Base-by-base conservation (phyloP, 257 asterid genomes). In the Solanum corneliomulleri region DNA sequence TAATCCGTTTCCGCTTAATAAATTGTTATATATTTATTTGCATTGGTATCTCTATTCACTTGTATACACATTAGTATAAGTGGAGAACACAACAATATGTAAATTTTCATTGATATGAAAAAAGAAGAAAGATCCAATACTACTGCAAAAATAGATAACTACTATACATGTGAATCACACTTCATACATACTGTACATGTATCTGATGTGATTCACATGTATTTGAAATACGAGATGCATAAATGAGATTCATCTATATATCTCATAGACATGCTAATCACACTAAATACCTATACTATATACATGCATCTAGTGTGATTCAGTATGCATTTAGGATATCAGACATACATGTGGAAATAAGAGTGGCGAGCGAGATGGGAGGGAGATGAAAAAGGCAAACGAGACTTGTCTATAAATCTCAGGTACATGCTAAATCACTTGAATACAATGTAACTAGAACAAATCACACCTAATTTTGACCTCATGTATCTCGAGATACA, bases 201-300 rank as follows among this genome's bases (percentile, higher is more conserved):
- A 18, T 52, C 11, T 52, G 0, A 3, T 52, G 23, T 52, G 62
- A 52, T 52, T 52, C 23, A 18, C 23, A 16, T 52, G 23, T 1
- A 52, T 52, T 0, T 16, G 1, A 0, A 0, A 15, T 49, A 49
- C 9, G 21, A 49, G n/a, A 52, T 7, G 2, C n/a, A 52, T 52
- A 52, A 52, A 8, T 49, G 60, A 15, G 9, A 49, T 15, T 49
- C 7, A 0, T 52, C 0, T 52, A 16, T 6, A 18, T 16, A 52
- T 52, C 0, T 18, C 4, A 52, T 1, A 18, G 18, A 52, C n/a
- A 52, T 52, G 62, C 10, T 0, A 52, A 52, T 52, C 62, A 52
- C 62, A 7, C 62, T 7, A 52, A 3, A 49, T 16, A 52, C 5
- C 35, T 9, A 16, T 52, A 52, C 9, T 47, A 5, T 15, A 2